Base-by-base conservation (phyloP, 2,329 filamentous ascomycete species). In the Alternaria gaisen region DNA sequence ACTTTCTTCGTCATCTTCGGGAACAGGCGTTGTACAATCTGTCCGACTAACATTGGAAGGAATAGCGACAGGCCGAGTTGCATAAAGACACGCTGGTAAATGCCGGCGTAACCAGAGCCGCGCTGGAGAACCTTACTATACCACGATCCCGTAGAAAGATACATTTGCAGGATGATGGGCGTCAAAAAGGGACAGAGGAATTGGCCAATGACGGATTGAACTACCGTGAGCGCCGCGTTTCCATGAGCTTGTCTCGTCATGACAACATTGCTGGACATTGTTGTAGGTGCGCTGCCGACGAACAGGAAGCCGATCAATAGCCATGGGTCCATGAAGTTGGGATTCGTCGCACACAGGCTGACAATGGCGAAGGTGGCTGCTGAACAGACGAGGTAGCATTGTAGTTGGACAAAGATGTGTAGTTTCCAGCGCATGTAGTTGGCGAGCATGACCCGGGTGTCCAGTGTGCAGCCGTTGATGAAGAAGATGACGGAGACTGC, bases 161-260 rank as follows among this genome's bases (percentile, higher is more conserved):
- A 88, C 72, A 85, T 87, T 64, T 87, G 86, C 50, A 90, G 84
- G 57, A 90, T 80, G 10, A 86, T 84, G 0, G 90, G 90, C 0
- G 88, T 87, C 14, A 92, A 71, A 72, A 92, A 91, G 0, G 89
- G 85, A 1, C 90, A 90, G 0, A 88, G 79, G 10, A 91, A 83
- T 75, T 92, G 92, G 30, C 89, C 90, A 44, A 92, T 80, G 9
- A 91, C 84, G 2, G 91, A 89, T 71, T 91, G 89, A 32, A 91
- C 88, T 0, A 80, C 72, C 0, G 77, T 78, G 4, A 79, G 68
- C 1, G 77, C 77, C 0, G 74, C 67, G 43, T 92, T 90, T 5
- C 90, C 90, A 38, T 89, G 87, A 0, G 90, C 87, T 40, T 87
- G 83, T 26, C 88, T 81, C 6, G 90, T 92, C 89, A 92, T 91